Percentiles rank a stretch among this genome's conserved stretches.
Conservation (phyloP, 306 rosid species). For the Trichosanthes cucumerina region DNA sequence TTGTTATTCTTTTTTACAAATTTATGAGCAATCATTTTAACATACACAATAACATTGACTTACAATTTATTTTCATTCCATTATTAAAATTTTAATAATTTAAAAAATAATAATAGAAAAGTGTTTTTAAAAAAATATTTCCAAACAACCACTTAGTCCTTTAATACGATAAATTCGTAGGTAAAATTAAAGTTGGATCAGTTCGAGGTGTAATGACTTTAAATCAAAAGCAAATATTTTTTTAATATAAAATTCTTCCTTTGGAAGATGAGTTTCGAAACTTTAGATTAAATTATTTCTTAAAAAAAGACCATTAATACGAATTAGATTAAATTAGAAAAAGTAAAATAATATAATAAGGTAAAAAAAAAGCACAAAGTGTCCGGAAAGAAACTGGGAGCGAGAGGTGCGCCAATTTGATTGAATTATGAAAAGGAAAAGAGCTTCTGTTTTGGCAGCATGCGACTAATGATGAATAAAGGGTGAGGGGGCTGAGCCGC, state of each 20-base stretch:
- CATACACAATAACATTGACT: not conserved
- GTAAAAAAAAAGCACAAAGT: not conserved
- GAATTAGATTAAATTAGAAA: not conserved
- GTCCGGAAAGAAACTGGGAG: not conserved
- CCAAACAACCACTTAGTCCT: not conserved
- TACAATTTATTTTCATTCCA: not conserved
- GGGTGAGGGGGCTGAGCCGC: not conserved
- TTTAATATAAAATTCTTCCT: not conserved
- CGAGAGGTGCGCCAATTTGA: not conserved
- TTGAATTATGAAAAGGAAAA: not conserved
- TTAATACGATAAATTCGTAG: not conserved
- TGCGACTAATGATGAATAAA: conserved; percentile 37
- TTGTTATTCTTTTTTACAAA: too few relatives aligned
- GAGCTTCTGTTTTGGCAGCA: conserved; percentile 22
- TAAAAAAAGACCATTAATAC: not conserved
- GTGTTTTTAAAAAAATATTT: too few relatives aligned
- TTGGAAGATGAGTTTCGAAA: not conserved
- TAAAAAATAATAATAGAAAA: not conserved
- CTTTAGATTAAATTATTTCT: not conserved
- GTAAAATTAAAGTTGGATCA: not conserved
- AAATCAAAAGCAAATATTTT: not conserved
- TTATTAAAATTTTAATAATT: not conserved
- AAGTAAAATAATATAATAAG: not conserved
- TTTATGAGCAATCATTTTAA: too few relatives aligned
- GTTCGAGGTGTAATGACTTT: not conserved